Base-by-base conservation (phyloP, 495 filamentous ascomycete species). In the Lasiosphaeria miniovina region DNA sequence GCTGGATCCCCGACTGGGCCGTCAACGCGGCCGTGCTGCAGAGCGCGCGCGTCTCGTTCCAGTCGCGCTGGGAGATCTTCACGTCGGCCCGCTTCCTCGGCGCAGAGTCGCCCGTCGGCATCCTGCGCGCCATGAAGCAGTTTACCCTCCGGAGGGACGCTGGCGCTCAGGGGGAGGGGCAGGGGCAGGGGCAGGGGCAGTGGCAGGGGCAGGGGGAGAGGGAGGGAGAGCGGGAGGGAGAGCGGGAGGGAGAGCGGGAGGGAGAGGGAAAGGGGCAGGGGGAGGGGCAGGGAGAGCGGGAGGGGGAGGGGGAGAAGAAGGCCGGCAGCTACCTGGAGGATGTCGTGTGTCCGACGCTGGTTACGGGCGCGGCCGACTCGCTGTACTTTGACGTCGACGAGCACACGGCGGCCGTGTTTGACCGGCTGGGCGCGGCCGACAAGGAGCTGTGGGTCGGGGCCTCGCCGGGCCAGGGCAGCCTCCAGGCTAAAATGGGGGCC, bases 41-140 rank as follows among this genome's bases (percentile, higher is more conserved):
- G 0, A 46, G 57, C 34, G 43, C 31, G 35, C 11, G 54, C 1
- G 24, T 65, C 6, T 36, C 60, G n/a, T 75, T 77, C 54, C 75
- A 72, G 54, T 49, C 54, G 4, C 49, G 57, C 36, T 80, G 75
- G 76, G 73, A 79, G 58, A 61, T 76, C 24, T 56, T 58, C 32
- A 64, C 62, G 34, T 15, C 48, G 4, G 51, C 51, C 40, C 63
- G 67, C 64, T 32, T 59, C 3, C 54, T 73, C 51, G 62, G 69
- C 49, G 3, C 61, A 24, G 32, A 10, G 64, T n/a, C 36, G 64
- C 59, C 41, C 66, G 43, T 40, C 59, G 57, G 69, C 55, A 64
- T 24, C 24, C 24, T 24, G 24, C 24, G 24, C 24, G 24, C 24
- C 24, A 58, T 68, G 50, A 53, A 61, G 45, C 12, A 32, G 1